phyloP scores from a whole-genome alignment of 176 grass and related monocot species.

The Tillandsia fasciculata region DNA sequence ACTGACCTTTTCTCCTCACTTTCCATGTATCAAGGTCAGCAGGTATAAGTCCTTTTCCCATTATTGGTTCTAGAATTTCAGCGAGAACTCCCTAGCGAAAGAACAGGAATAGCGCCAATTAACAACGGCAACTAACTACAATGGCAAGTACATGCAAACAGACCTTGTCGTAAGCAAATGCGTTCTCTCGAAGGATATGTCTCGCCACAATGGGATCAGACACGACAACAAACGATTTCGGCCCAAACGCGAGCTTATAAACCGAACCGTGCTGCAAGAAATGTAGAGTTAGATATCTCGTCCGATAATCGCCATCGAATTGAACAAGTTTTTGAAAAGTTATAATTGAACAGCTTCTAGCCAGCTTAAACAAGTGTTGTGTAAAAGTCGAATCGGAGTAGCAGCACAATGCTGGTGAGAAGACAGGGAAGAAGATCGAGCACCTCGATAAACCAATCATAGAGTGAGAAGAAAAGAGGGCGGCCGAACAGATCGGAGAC shows the following conservation, averaged over 20 bases:
- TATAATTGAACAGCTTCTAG: too few relatives aligned
- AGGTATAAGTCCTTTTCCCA: slow-evolving; percentile 98
- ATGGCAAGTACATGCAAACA: slow-evolving; percentile 10
- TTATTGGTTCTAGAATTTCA: slow-evolving; percentile 98
- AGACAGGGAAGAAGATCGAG: background rate
- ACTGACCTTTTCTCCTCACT: slow-evolving; percentile 95
- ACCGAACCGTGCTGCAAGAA: slow-evolving; percentile 82
- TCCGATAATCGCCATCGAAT: background rate
- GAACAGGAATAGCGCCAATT: background rate
- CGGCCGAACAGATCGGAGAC: slow-evolving; percentile 77
- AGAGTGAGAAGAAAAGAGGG: slow-evolving; percentile 95
- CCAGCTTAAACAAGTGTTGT: too few relatives aligned
- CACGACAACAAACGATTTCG: slow-evolving; percentile 92
- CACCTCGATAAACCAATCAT: slow-evolving; percentile 91
- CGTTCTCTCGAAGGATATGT: slow-evolving; percentile 85
- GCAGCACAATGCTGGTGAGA: background rate
- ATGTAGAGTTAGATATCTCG: background rate
- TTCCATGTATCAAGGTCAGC: slow-evolving; percentile 97
- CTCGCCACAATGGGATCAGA: slow-evolving; percentile 92
- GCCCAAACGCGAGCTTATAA: slow-evolving; percentile 94
- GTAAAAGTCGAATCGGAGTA: background rate
- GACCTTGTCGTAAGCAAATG: slow-evolving; percentile 94
- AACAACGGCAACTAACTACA: background rate
- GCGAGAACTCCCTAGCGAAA: slow-evolving; percentile 76
- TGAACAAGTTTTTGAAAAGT: background rate